phyloP scores from a whole-genome alignment of 2,329 filamentous ascomycete species.

The Exophiala lecanii-corni region DNA sequence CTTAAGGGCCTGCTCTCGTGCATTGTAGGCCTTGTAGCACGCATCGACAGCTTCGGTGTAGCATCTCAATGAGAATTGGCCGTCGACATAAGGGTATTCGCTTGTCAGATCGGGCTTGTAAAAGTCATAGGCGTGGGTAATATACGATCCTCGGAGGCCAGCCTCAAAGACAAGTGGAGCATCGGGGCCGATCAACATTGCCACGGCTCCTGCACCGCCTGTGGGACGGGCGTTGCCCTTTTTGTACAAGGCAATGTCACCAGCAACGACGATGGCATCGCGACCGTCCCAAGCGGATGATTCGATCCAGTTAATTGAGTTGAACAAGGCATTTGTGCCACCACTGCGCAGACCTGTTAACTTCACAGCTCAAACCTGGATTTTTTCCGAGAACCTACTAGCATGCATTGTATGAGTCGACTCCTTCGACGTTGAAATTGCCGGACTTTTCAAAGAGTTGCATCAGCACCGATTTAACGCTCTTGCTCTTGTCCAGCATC shows the following conservation, averaged over 20 bases:
- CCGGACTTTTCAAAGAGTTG: conserved; percentile 68
- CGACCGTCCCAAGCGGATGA: conserved; percentile 82
- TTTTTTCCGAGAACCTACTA: conserved; percentile 48
- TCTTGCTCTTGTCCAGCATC: conserved; percentile 84
- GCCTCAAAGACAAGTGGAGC: conserved; percentile 73
- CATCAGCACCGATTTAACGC: conserved; percentile 83
- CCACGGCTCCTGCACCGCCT: conserved; percentile 73
- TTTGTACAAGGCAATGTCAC: conserved; percentile 80
- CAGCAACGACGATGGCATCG: conserved; percentile 72
- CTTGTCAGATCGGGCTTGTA: conserved; percentile 85
- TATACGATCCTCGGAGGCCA: conserved; percentile 73
- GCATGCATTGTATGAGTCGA: conserved; percentile 80
- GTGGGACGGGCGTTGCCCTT: conserved; percentile 78
- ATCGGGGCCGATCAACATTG: conserved; percentile 72
- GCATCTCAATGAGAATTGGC: conserved; percentile 76
- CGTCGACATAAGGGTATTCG: conserved; percentile 82
- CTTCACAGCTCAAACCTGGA: background rate
- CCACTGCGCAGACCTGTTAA: conserved; percentile 40
- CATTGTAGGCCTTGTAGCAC: conserved; percentile 75
- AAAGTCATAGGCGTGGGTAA: conserved; percentile 83
- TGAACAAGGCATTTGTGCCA: conserved; percentile 79
- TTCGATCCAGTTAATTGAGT: conserved; percentile 79
- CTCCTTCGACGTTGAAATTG: conserved; percentile 78
- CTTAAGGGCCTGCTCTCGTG: conserved; percentile 62
- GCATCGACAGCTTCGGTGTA: conserved; percentile 76